Conservation (phyloP, 2,329 filamentous ascomycete species). For the Cordyceps tenuipes region DNA sequence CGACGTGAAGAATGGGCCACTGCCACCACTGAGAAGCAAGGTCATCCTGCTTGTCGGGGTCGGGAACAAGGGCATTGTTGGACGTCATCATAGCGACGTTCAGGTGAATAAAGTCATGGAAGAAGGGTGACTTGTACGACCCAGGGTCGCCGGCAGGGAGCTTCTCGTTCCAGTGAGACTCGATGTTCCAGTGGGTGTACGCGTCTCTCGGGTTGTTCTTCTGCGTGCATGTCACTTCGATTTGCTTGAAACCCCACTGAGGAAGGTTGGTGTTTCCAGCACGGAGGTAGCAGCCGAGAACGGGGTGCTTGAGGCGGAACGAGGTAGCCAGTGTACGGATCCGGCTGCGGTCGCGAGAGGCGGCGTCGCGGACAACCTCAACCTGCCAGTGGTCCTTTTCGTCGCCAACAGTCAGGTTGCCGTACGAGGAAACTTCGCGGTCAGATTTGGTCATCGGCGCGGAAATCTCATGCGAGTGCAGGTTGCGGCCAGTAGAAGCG, state of each 20-base stretch:
- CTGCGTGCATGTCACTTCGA: conserved; percentile 92
- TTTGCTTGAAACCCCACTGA: conserved; percentile 99
- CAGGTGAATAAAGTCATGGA: conserved; percentile 94
- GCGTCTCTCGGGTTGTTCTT: conserved; percentile 85
- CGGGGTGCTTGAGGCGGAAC: conserved; percentile 77
- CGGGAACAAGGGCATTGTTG: conserved; percentile 94
- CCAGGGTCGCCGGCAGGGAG: conserved; percentile 82
- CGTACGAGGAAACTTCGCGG: conserved; percentile 90
- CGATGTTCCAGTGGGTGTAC: conserved; percentile 98
- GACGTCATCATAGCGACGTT: conserved; percentile 99
- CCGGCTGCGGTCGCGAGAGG: conserved; percentile 74
- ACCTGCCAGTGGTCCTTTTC: conserved; percentile 97
- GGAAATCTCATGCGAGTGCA: conserved; percentile 86
- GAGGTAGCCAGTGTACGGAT: conserved; percentile 87
- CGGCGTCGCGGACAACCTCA: conserved; percentile 84
- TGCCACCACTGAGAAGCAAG: conserved; percentile 96
- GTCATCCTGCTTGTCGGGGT: conserved; percentile 98
- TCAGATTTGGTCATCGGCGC: conserved; percentile 86
- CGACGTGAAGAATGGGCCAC: conserved; percentile 92
- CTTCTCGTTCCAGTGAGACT: conserved; percentile 89
- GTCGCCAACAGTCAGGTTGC: conserved; percentile 89
- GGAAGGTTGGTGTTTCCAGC: conserved; percentile 94
- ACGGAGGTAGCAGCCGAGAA: conserved; percentile 84
- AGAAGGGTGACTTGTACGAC: conserved; percentile 92
- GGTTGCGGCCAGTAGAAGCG: conserved; percentile 89